Evolutionary conservation across 2,329 filamentous ascomycete species (phyloP).

Genomic region (Fusarium metavorans): DNA sequence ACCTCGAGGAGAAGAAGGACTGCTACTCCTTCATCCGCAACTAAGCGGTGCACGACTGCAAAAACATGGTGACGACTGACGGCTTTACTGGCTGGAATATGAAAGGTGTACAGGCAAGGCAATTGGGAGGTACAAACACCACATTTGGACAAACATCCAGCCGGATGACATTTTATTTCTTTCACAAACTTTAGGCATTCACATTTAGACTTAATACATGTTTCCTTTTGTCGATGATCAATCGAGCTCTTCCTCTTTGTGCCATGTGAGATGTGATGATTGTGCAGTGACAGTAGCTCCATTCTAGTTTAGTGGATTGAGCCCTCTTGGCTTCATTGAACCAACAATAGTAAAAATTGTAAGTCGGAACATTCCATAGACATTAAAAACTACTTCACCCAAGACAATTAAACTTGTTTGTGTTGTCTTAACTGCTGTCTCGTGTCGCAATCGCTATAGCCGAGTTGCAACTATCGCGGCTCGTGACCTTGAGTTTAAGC

Average conservation of each 20-base stretch:
- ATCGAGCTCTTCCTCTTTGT: background rate
- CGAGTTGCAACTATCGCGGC: slow-evolving; percentile 45
- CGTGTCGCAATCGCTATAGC: slow-evolving; percentile 33
- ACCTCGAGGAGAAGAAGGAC: slow-evolving; percentile 36
- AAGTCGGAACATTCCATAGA: background rate
- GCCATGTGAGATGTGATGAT: background rate
- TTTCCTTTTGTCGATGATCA: slow-evolving; percentile 4
- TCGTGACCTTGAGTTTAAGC: slow-evolving; percentile 30
- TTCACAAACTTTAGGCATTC: slow-evolving; percentile 17
- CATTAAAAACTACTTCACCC: background rate
- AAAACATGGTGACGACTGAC: background rate
- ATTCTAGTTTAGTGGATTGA: background rate
- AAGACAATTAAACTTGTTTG: background rate
- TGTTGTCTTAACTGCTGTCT: too few species aligned
- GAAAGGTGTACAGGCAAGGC: slow-evolving; percentile 5
- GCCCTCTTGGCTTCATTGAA: background rate
- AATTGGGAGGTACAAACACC: background rate
- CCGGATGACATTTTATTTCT: slow-evolving; percentile 17
- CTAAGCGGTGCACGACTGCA: slow-evolving; percentile 7
- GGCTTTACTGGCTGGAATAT: slow-evolving; percentile 7
- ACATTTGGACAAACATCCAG: slow-evolving; percentile 2
- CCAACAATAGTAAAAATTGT: background rate
- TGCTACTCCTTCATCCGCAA: slow-evolving; percentile 40
- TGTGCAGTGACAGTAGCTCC: background rate
- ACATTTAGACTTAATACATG: slow-evolving; percentile 13